Conservation (phyloP, 2,329 filamentous ascomycete species). For the Ophiostoma angusticollis region DNA sequence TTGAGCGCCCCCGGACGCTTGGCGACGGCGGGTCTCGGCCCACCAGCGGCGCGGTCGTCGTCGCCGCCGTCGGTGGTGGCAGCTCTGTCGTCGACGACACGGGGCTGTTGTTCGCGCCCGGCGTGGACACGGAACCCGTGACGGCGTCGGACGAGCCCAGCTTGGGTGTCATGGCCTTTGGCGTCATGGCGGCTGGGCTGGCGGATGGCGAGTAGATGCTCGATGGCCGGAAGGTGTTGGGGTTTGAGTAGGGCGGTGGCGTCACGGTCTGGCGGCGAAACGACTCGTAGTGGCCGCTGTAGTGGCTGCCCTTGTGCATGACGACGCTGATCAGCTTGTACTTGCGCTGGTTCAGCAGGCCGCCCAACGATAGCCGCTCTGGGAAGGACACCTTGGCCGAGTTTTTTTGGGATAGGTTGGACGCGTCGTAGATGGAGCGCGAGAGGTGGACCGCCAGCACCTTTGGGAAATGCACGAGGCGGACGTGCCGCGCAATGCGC, state of each 20-base stretch:
- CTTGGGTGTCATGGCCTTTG: slow-evolving; percentile 35
- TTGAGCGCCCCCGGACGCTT: slow-evolving; percentile 6
- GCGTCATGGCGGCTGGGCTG: slow-evolving; percentile 39
- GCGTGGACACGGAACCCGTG: no score
- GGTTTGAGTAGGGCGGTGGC: slow-evolving; percentile 67
- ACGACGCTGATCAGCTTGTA: slow-evolving; percentile 82
- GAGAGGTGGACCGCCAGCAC: slow-evolving; percentile 86
- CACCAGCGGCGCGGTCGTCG: not conserved
- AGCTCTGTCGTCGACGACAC: slow-evolving; percentile 36
- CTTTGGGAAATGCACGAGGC: slow-evolving; percentile 78
- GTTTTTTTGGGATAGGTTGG: slow-evolving; percentile 75
- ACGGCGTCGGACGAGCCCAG: slow-evolving; percentile 19
- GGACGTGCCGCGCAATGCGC: slow-evolving; percentile 75
- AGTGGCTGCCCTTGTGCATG: slow-evolving; percentile 88
- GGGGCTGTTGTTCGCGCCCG: no score
- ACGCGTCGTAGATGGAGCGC: slow-evolving; percentile 76
- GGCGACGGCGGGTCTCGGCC: slow-evolving; percentile 2
- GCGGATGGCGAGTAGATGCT: slow-evolving; percentile 57
- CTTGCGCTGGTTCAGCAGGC: slow-evolving; percentile 60
- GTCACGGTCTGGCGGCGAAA: slow-evolving; percentile 77
- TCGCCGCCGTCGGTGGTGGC: slow-evolving; percentile 19
- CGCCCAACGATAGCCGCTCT: slow-evolving; percentile 70
- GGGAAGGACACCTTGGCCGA: slow-evolving; percentile 88
- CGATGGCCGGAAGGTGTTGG: slow-evolving; percentile 63
- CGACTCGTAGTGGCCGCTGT: slow-evolving; percentile 94